phyloP scores from a whole-genome alignment of 257 asterid species.

The Coffea canephora region DNA sequence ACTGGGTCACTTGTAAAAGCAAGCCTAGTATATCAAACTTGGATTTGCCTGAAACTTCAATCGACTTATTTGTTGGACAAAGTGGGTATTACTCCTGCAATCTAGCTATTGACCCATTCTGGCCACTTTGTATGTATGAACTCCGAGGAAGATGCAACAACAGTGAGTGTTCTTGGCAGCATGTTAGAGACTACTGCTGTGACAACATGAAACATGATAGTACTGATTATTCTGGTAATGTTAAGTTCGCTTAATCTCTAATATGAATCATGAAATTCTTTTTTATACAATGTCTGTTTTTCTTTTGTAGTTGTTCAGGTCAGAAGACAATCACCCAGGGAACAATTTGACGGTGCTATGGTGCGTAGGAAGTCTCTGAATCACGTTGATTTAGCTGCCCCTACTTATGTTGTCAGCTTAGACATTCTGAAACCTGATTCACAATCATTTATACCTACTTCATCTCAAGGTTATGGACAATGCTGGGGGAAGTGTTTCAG shows the following conservation, averaged over 20 bases:
- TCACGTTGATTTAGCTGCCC: slow-evolving; percentile 31
- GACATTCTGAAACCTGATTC: slow-evolving; percentile 39
- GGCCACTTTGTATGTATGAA: slow-evolving; percentile 57
- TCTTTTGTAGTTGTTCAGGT: slow-evolving; percentile 29
- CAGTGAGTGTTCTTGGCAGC: slow-evolving; percentile 49
- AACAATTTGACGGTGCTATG: slow-evolving; percentile 8
- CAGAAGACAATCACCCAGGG: slow-evolving; percentile 19
- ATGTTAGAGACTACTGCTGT: slow-evolving; percentile 33
- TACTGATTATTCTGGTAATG: slow-evolving; percentile 22
- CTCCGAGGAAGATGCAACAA: slow-evolving; percentile 57
- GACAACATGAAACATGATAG: slow-evolving; percentile 9
- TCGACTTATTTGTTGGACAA: slow-evolving; percentile 22
- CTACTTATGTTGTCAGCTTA: slow-evolving; percentile 38
- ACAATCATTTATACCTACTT: slow-evolving; percentile 23
- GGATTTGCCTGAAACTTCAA: slow-evolving; percentile 12
- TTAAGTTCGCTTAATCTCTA: not conserved
- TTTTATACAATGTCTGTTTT: not conserved
- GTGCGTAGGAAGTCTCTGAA: slow-evolving; percentile 26
- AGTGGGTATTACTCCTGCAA: slow-evolving; percentile 41
- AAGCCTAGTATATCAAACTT: slow-evolving; percentile 10
- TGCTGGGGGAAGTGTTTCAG: slow-evolving; percentile 44
- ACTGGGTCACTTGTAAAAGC: not conserved
- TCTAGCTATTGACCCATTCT: slow-evolving; percentile 39
- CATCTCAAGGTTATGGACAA: slow-evolving; percentile 29
- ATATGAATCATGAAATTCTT: not conserved